A percentile compares a stretch with the other conserved stretches of the same genome.
These are phyloP conservation scores for Ophiostoma ulmi DNA, from an alignment of 2,329 filamentous ascomycete genomes.

Conservation along the genomic window DNA sequence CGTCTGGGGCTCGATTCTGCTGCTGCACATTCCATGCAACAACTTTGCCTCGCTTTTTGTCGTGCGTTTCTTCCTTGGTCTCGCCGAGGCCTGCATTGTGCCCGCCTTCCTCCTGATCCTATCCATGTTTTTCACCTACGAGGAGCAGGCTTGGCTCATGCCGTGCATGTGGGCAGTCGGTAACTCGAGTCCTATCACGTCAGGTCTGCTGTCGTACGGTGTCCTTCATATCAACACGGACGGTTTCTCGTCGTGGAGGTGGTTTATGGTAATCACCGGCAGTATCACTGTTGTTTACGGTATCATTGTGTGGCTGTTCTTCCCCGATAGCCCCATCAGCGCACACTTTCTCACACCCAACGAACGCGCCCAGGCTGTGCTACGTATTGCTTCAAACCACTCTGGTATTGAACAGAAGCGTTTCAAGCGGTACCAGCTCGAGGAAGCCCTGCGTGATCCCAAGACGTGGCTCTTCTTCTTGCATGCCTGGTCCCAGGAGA, in stretches of 20 bases:
- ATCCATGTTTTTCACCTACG: conserved; percentile 32
- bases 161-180: conserved; percentile 62
- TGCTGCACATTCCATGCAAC: conserved; percentile 23
- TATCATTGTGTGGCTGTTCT: conserved; percentile 31
- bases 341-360: conserved; percentile 33
- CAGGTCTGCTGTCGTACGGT: conserved; percentile 38
- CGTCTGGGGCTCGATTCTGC: conserved; percentile 24
- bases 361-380: conserved; percentile 32
- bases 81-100: conserved; percentile 31
- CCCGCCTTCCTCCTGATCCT: conserved; percentile 34
- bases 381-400: conserved; percentile 36
- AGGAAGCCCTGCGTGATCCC: conserved; percentile 26
- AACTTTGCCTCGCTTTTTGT: conserved; percentile 28
- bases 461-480: conserved; percentile 30
- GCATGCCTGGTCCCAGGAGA: conserved; percentile 27
- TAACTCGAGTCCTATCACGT: conserved; percentile 38
- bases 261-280: conserved; percentile 34
- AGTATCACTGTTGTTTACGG: conserved; percentile 33
- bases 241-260: conserved; percentile 26
- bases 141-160: conserved; percentile 45
- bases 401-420: conserved; percentile 33
- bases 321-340: conserved; percentile 38
- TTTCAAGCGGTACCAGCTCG: conserved; percentile 26
- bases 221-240: conserved; percentile 32
- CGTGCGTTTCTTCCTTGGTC: conserved; percentile 32